These are phyloP conservation scores for Coprinopsis sp. DNA, from an alignment of 768 basidiomycete genomes.

Conservation along the genomic window DNA sequence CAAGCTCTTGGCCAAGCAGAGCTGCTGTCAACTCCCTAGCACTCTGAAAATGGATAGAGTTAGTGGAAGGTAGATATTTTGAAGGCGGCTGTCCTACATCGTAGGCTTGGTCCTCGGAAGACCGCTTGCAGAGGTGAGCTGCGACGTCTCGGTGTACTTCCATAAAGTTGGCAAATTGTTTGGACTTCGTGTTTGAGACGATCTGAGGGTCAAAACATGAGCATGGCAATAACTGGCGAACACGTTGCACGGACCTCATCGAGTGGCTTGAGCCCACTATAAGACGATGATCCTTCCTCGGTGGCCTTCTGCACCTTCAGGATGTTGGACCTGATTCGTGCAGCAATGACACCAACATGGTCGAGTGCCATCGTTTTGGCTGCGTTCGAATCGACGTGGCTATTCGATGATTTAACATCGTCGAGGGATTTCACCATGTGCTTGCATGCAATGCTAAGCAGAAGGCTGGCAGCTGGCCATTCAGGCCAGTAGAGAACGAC, in stretches of 20 bases:
- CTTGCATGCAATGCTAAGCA: conserved; percentile 75
- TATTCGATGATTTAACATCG: conserved; percentile 69
- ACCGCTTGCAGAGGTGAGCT: conserved; percentile 61
- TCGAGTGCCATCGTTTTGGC: conserved; percentile 88
- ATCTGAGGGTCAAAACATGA: conserved; percentile 34
- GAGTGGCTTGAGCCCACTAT: conserved; percentile 47
- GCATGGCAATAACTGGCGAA: background rate
- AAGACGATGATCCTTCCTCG: conserved; percentile 23
- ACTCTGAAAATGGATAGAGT: conserved; percentile 44
- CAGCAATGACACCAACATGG: conserved; percentile 90
- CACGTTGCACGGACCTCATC: conserved; percentile 55
- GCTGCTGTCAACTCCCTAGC: conserved; percentile 79
- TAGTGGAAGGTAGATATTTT: background rate
- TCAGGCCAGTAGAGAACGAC: conserved; percentile 92
- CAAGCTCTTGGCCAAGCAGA: conserved; percentile 79
- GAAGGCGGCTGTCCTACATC: conserved; percentile 47
- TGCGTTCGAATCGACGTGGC: conserved; percentile 71
- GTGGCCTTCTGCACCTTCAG: conserved; percentile 40
- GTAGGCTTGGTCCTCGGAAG: conserved; percentile 76
- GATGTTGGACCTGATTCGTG: conserved; percentile 62
- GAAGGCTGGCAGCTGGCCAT: conserved; percentile 89
- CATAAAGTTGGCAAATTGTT: conserved; percentile 56
- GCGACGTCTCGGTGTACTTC: conserved; percentile 61
- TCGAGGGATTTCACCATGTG: conserved; percentile 87
- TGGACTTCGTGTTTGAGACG: conserved; percentile 42